Base-by-base conservation (phyloP, 2,329 filamentous ascomycete genomes). In the Aspergillus pseudotamarii region DNA sequence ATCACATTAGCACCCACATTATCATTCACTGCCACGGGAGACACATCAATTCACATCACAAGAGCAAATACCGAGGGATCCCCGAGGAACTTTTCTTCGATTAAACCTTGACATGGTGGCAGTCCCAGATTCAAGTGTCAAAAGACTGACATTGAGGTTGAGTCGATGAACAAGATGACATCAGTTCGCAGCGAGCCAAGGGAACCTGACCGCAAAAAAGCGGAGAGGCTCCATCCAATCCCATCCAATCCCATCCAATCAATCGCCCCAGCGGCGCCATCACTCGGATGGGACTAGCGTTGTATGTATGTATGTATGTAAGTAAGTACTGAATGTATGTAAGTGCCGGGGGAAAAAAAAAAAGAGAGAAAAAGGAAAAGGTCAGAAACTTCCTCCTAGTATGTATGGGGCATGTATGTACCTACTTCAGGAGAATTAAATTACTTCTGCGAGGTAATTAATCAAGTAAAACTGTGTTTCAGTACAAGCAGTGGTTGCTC, bases 141-240 rank as follows among this genome's bases (percentile, higher is more conserved):
- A 41, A 36, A 8, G n/a, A 38, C 43, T 23, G n/a, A 46, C 23
- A 46, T 46, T 46, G 43, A 50, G 23, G 23, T 23, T 36, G 19
- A 41, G 38, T 41, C 16, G 38, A 41, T 41, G 38, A 41, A 41
- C 28, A 21, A 21, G 19, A 55, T 55, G 51, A 55, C 51, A 55
- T 55, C 51, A 55, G 32, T 55, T 55, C 51, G 32, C 51, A 38
- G 32, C n/a, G 51, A 55, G 32, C 51, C 51, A 38, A 38, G 32
- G 51, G 51, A 53, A 53, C 50, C 50, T 11, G n/a, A n/a, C 38
- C 38, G 6, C 5, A 19, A 55, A 55, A 55, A 38, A 38, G 51
- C 32, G 51, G 51, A 55, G 51, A 34, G 51, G 51, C 23, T 55
- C 51, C 51, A 55, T 38, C 51, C 51, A 55, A 16, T 26, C 34